Percentiles rank a stretch among this genome's conserved stretches.
Conservation (phyloP, 768 basidiomycete species). For the Russula emetica region DNA sequence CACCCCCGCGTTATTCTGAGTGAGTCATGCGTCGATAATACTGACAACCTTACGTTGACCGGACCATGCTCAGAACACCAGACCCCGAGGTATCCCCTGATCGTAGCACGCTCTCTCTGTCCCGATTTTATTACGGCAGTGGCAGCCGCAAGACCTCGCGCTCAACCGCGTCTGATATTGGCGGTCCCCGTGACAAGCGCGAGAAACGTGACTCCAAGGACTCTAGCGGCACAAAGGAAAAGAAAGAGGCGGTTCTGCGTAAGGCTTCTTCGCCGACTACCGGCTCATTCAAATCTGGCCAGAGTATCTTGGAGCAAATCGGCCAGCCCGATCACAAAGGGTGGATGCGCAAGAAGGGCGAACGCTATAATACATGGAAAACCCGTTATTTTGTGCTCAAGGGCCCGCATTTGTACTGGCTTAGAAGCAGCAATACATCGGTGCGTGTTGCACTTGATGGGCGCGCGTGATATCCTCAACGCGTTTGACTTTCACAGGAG, state of each 20-base stretch:
- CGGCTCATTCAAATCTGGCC: conserved; percentile 41
- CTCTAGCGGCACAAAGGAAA: conserved; percentile 30
- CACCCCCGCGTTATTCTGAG: conserved; percentile 68
- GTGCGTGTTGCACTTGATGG: conserved; percentile 31
- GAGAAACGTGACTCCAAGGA: conserved; percentile 29
- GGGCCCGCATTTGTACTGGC: conserved; percentile 83
- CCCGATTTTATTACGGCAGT: conserved; percentile 39
- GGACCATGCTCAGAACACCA: conserved; percentile 30
- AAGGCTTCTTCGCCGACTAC: conserved; percentile 47
- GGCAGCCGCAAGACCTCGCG: conserved; percentile 42
- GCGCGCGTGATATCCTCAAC: conserved; percentile 1
- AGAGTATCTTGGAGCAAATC: conserved; percentile 83
- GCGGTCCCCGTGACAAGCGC: conserved; percentile 28
- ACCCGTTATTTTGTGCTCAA: conserved; percentile 87
- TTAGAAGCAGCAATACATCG: conserved; percentile 69
- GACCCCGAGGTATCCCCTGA: conserved; percentile 41
- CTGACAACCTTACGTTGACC: neutral
- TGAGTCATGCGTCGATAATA: conserved; percentile 39
- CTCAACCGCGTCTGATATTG: conserved; percentile 42
- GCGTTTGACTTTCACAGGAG: conserved; percentile 49
- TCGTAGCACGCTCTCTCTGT: conserved; percentile 33
- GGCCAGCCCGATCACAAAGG: conserved; percentile 86
- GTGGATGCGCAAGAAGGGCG: conserved; percentile 96
- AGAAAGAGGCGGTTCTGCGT: conserved; percentile 44
- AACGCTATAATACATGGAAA: conserved; percentile 92